Conservation (phyloP, 2,329 filamentous ascomycete species). For the Seiridium cupressi region DNA sequence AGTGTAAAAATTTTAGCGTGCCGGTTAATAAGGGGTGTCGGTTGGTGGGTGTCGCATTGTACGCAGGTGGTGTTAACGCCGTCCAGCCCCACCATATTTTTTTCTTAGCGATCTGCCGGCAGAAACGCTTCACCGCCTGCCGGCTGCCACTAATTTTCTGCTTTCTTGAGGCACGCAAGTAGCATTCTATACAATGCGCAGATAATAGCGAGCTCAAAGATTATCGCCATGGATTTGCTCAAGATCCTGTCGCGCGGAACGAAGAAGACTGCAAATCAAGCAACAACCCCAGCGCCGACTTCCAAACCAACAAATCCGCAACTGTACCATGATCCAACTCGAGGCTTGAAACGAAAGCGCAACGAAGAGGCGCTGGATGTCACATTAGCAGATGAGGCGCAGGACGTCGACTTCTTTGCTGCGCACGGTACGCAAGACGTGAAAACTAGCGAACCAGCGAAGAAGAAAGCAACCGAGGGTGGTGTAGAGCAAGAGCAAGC, state of each 20-base stretch:
- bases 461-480: constrained; percentile 22
- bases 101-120: neutral
- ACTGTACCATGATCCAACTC: constrained; percentile 58
- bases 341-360: constrained; percentile 57
- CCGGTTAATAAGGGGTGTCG: neutral
- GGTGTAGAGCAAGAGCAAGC: constrained; percentile 19
- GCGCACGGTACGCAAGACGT: constrained; percentile 34
- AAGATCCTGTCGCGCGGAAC: constrained; percentile 70
- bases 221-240: constrained; percentile 63
- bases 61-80: too few species aligned
- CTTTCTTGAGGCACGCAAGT: neutral
- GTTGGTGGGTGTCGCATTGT: too few species aligned
- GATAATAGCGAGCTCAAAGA: neutral
- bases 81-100: neutral
- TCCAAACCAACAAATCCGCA: constrained; percentile 62
- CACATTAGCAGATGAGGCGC: constrained; percentile 30
- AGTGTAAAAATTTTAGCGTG: too few species aligned
- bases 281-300: constrained; percentile 26
- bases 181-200: neutral
- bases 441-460: constrained; percentile 18
- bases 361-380: constrained; percentile 31
- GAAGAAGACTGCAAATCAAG: constrained; percentile 50
- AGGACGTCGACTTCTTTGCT: constrained; percentile 60
- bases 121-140: constrained; percentile 5
- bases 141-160: constrained; percentile 1